Percentiles rank a stretch among this genome's conserved stretches.
Evolutionary conservation across 2,329 filamentous ascomycete genomes (phyloP).

Genomic region (Pseudogymnoascus sp.): DNA sequence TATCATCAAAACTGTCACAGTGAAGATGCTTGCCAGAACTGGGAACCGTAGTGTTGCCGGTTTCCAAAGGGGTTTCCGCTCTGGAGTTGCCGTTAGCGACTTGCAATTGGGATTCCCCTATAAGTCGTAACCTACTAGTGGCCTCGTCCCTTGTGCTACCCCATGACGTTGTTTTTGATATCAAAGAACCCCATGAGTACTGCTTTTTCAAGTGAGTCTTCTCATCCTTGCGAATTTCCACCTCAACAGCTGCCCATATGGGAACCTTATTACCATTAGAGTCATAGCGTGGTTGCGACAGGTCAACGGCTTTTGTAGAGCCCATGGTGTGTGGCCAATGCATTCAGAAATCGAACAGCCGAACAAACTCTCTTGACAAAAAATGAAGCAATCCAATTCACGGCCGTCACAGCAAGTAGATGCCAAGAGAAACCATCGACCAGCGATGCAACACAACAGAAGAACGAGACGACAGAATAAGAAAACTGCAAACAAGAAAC

Average conservation of each 20-base stretch:
- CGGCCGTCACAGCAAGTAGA: neutral
- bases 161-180: slow-evolving; percentile 5
- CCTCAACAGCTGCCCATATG: neutral
- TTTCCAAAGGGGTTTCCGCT: slow-evolving; percentile 28
- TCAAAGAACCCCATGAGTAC: neutral
- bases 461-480: neutral
- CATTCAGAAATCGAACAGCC: neutral
- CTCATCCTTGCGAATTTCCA: slow-evolving; percentile 3
- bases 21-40: slow-evolving; percentile 33
- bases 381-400: neutral
- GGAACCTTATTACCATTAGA: slow-evolving; percentile 4
- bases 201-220: neutral
- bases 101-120: neutral
- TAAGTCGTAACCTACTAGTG: neutral
- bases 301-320: neutral
- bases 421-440: neutral
- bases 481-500: neutral
- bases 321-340: neutral
- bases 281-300: neutral
- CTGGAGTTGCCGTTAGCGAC: neutral
- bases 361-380: neutral
- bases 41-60: slow-evolving; percentile 31
- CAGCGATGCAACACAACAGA: neutral
- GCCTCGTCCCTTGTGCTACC: neutral
- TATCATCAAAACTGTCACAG: slow-evolving; percentile 35